Evolutionary conservation across 257 asterid species (phyloP), one percentile per base, ranked within the genome.

Genomic region (Cinchona pubescens): DNA sequence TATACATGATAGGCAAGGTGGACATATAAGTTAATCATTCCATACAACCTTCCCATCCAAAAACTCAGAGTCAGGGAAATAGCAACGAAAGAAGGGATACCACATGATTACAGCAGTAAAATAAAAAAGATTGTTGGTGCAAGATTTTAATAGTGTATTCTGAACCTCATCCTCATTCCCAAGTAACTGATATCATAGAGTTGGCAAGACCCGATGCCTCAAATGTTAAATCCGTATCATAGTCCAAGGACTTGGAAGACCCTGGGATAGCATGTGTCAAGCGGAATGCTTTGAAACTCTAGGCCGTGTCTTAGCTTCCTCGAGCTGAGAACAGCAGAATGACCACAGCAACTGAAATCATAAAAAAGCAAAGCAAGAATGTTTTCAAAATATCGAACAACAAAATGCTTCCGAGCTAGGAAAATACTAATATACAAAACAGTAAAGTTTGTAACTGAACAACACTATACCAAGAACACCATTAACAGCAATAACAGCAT

Each of bases 211-310:
- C 97, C 0, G 95, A 88, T 37, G 86, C 89, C 84, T 85, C 94
- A 43, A 91, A 88, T 35, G 90, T 93, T 38, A 85, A 76, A 37
- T 68, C 53, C 63, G 10, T 74, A n/a, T 81, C 79, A 14, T 76
- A 88, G 78, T 91, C 92, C 87, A 91, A 79, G 12, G 83, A 76
- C 76, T 59, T 89, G 5, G 89, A 62, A 38, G 89, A 87, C 11
- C 98, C 98, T 0, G 97, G 97, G 77, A 91, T 89, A 29, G 98
- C 92, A 62, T 91, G 95, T 15, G 95, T 73, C 76, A 93, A 81
- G 60, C 90, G 91, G 61, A 93, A 91, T 2, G n/a, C n/a, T n/a
- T n/a, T n/a, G n/a, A n/a, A n/a, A n/a, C n/a, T n/a, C n/a, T n/a
- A n/a, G 90, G 84, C 49, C 82, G 77, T 6, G 34, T 51, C 67